Conservation (phyloP, 1,284 basidiomycete species). For the Moesziomyces globuligerus region DNA sequence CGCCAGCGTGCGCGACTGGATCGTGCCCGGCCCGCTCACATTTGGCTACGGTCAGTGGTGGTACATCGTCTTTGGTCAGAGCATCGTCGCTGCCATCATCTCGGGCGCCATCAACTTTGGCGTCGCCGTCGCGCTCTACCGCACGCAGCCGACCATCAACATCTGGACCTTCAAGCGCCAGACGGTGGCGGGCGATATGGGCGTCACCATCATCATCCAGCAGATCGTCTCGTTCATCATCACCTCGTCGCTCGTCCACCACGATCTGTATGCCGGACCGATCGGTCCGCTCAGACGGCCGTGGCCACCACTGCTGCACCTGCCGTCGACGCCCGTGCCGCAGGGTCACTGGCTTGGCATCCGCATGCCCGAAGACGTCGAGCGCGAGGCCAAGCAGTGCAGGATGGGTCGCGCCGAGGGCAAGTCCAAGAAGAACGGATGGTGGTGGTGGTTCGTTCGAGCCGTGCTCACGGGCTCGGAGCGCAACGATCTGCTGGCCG, state of each 20-base stretch:
- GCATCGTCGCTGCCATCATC: constrained; percentile 41
- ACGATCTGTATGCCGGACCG: constrained; percentile 54
- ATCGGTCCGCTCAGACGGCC: constrained; percentile 48
- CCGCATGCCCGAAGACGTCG: constrained; percentile 42
- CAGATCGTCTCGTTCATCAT: constrained; percentile 62
- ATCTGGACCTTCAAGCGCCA: constrained; percentile 58
- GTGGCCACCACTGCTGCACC: constrained; percentile 62
- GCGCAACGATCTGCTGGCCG: constrained; percentile 52
- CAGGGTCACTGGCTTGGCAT: constrained; percentile 49
- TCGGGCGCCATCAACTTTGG: constrained; percentile 63
- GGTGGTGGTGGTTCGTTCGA: constrained; percentile 57
- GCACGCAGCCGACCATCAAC: constrained; percentile 32
- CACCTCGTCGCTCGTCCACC: constrained; percentile 54
- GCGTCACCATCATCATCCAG: constrained; percentile 63
- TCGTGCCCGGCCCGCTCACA: constrained; percentile 36
- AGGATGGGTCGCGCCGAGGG: constrained; percentile 51
- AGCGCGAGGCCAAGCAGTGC: constrained; percentile 15
- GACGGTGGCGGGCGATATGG: constrained; percentile 64
- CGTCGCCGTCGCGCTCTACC: constrained; percentile 57
- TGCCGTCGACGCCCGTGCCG: constrained; percentile 47
- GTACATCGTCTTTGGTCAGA: constrained; percentile 42
- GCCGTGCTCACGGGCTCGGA: constrained; percentile 53
- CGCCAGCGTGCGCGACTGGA: constrained; percentile 34
- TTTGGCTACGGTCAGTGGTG: constrained; percentile 43
- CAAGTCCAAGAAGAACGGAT: constrained; percentile 24